phyloP scores from a whole-genome alignment of 768 basidiomycete genomes.

The Phanerochaete sordida region DNA sequence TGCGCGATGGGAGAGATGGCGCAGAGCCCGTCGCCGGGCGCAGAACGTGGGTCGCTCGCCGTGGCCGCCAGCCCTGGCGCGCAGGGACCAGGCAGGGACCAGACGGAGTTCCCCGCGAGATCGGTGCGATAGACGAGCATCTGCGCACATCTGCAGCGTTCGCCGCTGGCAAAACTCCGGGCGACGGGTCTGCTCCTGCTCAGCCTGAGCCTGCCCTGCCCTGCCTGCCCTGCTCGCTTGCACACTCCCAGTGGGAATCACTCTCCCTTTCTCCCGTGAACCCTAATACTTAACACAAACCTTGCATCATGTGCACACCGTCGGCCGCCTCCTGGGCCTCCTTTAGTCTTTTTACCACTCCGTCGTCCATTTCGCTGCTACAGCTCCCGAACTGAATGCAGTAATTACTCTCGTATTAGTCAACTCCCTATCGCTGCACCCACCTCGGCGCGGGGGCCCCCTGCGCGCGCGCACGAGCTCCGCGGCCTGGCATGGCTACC shows the following conservation, averaged over 20 bases:
- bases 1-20: neutral
- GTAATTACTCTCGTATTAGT: neutral
- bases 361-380: neutral
- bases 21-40: neutral
- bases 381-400: neutral
- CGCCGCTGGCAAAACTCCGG: neutral
- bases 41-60: neutral
- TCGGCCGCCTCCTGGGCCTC: neutral
- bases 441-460: neutral
- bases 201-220: too few relatives aligned
- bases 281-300: neutral
- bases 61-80: neutral
- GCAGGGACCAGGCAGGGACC: neutral
- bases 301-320: neutral
- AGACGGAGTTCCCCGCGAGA: neutral
- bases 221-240: too few relatives aligned
- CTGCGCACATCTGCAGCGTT: neutral
- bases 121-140: neutral
- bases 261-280: neutral
- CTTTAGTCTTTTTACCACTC: neutral
- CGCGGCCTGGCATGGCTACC: conserved; percentile 2
- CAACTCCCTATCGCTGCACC: neutral
- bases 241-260: too few relatives aligned
- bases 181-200: neutral
- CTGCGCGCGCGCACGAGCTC: neutral